phyloP scores from a whole-genome alignment of 345 rosid species.

The Brassica juncea region DNA sequence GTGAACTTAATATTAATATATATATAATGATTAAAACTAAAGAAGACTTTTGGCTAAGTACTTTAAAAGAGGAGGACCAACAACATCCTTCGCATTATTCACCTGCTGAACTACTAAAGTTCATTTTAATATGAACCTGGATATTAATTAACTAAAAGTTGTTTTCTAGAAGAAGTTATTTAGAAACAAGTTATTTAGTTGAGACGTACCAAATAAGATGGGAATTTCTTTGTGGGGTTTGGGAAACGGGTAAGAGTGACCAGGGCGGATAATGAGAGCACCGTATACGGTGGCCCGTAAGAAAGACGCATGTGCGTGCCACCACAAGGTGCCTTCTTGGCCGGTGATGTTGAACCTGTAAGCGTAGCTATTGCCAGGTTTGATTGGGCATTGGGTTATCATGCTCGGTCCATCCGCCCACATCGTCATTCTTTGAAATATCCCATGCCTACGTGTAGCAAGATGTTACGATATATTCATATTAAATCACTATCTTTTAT shows the following conservation, averaged over 20 bases:
- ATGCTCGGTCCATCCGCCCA: constrained; percentile 93
- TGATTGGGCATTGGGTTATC: constrained; percentile 83
- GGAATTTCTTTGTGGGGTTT: constrained; percentile 74
- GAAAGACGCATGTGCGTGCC: constrained; percentile 79
- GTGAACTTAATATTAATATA: background rate
- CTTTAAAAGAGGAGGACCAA: background rate
- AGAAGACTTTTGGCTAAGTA: constrained; percentile 5
- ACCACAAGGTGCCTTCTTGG: constrained; percentile 95
- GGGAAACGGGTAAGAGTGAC: constrained; percentile 71
- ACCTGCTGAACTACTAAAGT: constrained; percentile 16
- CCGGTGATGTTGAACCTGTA: constrained; percentile 59
- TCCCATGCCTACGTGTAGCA: constrained; percentile 66
- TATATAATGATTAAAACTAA: background rate
- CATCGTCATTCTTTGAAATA: constrained; percentile 57
- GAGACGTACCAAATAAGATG: constrained; percentile 61
- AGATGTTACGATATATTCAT: background rate
- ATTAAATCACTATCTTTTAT: background rate
- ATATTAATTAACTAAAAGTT: background rate
- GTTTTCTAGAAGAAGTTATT: too few relatives aligned
- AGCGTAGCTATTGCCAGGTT: constrained; percentile 60
- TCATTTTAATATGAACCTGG: background rate
- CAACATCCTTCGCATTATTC: constrained; percentile 15
- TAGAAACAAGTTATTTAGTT: background rate
- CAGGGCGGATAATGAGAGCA: constrained; percentile 77
- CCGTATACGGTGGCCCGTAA: constrained; percentile 89